phyloP scores from a whole-genome alignment of 345 rosid species.

The Camelina laxa region DNA sequence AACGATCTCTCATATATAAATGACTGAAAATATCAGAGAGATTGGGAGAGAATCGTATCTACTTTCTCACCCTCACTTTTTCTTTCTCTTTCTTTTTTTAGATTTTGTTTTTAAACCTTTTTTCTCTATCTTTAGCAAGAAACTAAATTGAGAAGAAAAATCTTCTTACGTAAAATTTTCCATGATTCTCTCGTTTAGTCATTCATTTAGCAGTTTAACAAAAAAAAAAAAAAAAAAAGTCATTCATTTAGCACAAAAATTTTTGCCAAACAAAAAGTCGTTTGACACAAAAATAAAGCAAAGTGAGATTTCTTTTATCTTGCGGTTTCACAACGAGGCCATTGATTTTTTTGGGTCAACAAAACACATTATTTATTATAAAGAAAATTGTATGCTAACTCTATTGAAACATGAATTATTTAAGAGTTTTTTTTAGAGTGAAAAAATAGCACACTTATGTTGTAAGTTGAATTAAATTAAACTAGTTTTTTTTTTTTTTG shows the following conservation, averaged over 20 bases:
- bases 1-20: constrained; percentile 36
- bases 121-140: constrained; percentile 4
- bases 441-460: no score
- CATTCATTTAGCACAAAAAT: background rate
- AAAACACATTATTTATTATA: no score
- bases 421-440: no score
- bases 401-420: no score
- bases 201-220: constrained; percentile 3
- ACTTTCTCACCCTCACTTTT: constrained; percentile 35
- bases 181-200: background rate
- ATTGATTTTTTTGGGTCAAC: background rate
- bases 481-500: no score
- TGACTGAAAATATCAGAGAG: constrained; percentile 39
- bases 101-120: background rate
- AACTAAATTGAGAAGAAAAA: background rate
- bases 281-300: background rate
- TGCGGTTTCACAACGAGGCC: background rate
- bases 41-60: constrained; percentile 43
- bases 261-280: no score
- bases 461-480: no score
- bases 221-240: no score
- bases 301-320: background rate
- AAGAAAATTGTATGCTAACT: no score
- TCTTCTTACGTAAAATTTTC: background rate
- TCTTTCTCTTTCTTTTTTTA: constrained; percentile 28